phyloP scores from a whole-genome alignment of 2,329 filamentous ascomycete species.

The Ophiocordyceps australis region DNA sequence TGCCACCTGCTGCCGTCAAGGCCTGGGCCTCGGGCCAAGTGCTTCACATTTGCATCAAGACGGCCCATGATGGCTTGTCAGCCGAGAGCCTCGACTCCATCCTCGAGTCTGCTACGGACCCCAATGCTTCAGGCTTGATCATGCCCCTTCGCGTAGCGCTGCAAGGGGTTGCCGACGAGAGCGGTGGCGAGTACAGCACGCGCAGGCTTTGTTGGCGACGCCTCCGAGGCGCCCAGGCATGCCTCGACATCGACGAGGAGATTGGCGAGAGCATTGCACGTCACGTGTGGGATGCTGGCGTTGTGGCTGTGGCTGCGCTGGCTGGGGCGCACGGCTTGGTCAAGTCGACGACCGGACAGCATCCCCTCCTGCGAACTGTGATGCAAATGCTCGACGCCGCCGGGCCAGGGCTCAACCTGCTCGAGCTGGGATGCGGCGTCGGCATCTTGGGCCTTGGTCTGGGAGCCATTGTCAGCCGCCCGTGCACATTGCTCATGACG shows the following conservation, averaged over 20 bases:
- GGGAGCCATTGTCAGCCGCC: constrained; percentile 12
- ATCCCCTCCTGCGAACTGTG: constrained; percentile 12
- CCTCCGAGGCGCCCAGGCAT: constrained; percentile 7
- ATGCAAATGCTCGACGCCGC: constrained; percentile 9
- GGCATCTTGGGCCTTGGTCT: constrained; percentile 35
- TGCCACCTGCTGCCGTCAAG: constrained; percentile 10
- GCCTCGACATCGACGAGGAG: constrained; percentile 31
- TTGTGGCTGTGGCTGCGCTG: constrained; percentile 21
- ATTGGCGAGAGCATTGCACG: constrained; percentile 41
- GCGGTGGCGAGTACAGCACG: too few species aligned
- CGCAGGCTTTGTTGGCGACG: constrained; percentile 13
- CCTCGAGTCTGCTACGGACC: constrained; percentile 6
- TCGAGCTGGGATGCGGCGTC: constrained; percentile 39
- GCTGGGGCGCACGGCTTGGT: too few species aligned
- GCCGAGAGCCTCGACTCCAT: constrained; percentile 10
- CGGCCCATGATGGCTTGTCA: constrained; percentile 6
- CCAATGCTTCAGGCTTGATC: constrained; percentile 19
- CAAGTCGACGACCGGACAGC: constrained; percentile 9
- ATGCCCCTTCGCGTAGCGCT: constrained; percentile 23
- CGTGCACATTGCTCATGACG: constrained; percentile 27
- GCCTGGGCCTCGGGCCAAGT: constrained; percentile 7
- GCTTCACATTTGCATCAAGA: constrained; percentile 11
- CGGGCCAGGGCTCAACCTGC: constrained; percentile 18
- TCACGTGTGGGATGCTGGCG: constrained; percentile 39
- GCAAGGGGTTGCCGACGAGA: constrained; percentile 6